A percentile compares a stretch with the other conserved stretches of the same genome.
These are phyloP conservation scores for Plectranthus barbatus DNA, from an alignment of 257 asterid species.

Conservation along the genomic window DNA sequence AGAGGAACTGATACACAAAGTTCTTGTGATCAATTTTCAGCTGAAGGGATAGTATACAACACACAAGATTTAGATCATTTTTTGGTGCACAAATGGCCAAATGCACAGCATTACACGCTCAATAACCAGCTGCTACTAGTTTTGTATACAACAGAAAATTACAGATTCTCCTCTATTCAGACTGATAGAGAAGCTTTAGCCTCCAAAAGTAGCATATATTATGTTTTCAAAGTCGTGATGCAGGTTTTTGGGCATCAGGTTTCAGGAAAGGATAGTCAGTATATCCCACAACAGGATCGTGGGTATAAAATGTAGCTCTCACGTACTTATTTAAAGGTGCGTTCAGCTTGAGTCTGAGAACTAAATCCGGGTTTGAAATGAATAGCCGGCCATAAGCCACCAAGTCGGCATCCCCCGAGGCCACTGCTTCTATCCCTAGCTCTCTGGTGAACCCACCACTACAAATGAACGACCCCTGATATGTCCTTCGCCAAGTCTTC, in stretches of 20 bases:
- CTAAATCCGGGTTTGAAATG: constrained; percentile 67
- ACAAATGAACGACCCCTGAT: constrained; percentile 52
- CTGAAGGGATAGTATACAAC: not conserved
- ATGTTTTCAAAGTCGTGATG: constrained; percentile 28
- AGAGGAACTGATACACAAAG: not conserved
- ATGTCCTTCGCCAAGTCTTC: constrained; percentile 53
- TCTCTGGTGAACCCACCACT: constrained; percentile 65
- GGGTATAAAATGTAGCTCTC: constrained; percentile 58
- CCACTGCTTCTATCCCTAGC: constrained; percentile 58
- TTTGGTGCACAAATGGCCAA: too few species aligned
- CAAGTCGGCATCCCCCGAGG: constrained; percentile 43
- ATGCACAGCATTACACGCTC: not conserved
- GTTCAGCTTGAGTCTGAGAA: constrained; percentile 35
- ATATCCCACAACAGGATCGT: constrained; percentile 57
- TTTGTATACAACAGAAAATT: not conserved
- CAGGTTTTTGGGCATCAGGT: not conserved
- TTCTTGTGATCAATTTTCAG: not conserved
- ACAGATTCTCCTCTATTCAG: not conserved
- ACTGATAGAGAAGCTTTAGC: not conserved
- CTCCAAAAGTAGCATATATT: not conserved
- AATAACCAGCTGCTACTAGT: not conserved
- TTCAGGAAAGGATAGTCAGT: constrained; percentile 57
- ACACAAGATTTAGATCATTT: not conserved
- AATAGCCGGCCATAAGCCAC: constrained; percentile 58
- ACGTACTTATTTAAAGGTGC: constrained; percentile 46